These are phyloP conservation scores for Sordariomycetes sp. DNA, from an alignment of 2,329 filamentous ascomycete genomes.

Conservation along the genomic window DNA sequence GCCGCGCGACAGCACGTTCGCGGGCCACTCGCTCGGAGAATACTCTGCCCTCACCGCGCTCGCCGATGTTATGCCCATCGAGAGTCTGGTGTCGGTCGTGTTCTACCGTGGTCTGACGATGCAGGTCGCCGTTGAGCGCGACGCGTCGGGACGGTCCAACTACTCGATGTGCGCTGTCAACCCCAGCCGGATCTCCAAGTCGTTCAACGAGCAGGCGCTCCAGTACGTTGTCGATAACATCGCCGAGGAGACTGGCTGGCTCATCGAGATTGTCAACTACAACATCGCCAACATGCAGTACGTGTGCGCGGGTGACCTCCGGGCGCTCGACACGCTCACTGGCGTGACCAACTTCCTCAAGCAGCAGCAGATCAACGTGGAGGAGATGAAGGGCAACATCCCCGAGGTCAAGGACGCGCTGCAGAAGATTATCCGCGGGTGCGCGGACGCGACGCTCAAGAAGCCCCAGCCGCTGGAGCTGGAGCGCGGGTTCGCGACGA, in stretches of 20 bases:
- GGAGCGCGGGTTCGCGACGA: constrained; percentile 91
- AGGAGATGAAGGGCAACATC: constrained; percentile 76
- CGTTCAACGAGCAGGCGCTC: constrained; percentile 93
- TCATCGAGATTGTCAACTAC: constrained; percentile 98
- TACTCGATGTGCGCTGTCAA: constrained; percentile 99
- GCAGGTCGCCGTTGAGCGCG: constrained; percentile 97
- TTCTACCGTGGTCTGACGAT: constrained; percentile 99
- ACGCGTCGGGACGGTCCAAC: constrained; percentile 84
- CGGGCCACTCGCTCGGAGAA: constrained; percentile 93
- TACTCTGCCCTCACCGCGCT: constrained; percentile 94
- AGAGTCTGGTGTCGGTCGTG: constrained; percentile 93
- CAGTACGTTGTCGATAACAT: constrained; percentile 97
- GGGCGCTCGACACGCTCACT: constrained; percentile 57
- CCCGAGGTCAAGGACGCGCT: constrained; percentile 88
- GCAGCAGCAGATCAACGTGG: constrained; percentile 93
- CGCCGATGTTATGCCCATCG: constrained; percentile 99
- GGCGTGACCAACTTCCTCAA: constrained; percentile 93
- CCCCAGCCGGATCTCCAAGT: constrained; percentile 94
- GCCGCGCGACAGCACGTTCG: constrained; percentile 91
- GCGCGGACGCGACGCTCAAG: constrained; percentile 71
- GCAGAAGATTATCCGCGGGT: constrained; percentile 80
- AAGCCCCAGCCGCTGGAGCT: constrained; percentile 85
- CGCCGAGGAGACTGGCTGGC: constrained; percentile 83
- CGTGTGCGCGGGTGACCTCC: constrained; percentile 57
- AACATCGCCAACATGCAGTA: constrained; percentile 68